phyloP scores from a whole-genome alignment of 192 early-diverging fungal genomes.

The Nowakowskiella sp. region DNA sequence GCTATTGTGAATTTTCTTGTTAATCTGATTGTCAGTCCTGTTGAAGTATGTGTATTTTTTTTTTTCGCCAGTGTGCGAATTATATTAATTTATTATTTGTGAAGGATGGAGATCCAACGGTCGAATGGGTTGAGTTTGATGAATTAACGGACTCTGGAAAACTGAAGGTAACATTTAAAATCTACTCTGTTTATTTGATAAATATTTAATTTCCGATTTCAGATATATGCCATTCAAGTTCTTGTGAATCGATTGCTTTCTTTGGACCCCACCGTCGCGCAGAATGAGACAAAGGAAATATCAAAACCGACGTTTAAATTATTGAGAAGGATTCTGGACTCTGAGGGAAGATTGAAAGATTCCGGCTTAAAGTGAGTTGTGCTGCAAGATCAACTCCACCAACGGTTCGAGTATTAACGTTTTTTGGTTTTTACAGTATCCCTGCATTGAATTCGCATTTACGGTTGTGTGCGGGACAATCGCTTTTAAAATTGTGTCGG shows the following conservation, averaged over 20 bases:
- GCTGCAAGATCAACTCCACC: too few relatives aligned
- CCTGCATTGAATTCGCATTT: too few relatives aligned
- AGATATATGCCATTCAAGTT: slow-evolving; percentile 56
- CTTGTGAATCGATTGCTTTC: slow-evolving; percentile 59
- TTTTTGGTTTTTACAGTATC: too few relatives aligned
- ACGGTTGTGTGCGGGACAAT: too few relatives aligned
- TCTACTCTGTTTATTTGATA: not conserved
- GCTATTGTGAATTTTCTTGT: slow-evolving; percentile 50
- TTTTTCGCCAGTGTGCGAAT: too few relatives aligned
- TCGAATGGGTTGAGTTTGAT: slow-evolving; percentile 60
- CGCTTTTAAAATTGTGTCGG: too few relatives aligned
- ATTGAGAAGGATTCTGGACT: slow-evolving; percentile 50
- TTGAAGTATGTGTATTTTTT: too few relatives aligned
- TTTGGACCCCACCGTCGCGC: slow-evolving; percentile 19
- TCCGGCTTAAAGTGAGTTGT: too few relatives aligned
- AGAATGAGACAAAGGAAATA: slow-evolving; percentile 19
- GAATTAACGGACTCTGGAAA: slow-evolving; percentile 48
- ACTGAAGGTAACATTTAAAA: slow-evolving; percentile 43
- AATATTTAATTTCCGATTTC: slow-evolving; percentile 17
- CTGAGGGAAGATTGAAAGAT: too few relatives aligned
- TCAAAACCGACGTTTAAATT: slow-evolving; percentile 51
- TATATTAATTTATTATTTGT: not conserved
- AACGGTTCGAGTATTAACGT: too few relatives aligned
- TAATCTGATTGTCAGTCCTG: too few relatives aligned
- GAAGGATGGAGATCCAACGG: slow-evolving; percentile 16